A percentile compares a stretch with the other conserved stretches of the same genome.
Evolutionary conservation across 2,329 filamentous ascomycete species (phyloP).

Genomic region (Ascochyta koolunga): DNA sequence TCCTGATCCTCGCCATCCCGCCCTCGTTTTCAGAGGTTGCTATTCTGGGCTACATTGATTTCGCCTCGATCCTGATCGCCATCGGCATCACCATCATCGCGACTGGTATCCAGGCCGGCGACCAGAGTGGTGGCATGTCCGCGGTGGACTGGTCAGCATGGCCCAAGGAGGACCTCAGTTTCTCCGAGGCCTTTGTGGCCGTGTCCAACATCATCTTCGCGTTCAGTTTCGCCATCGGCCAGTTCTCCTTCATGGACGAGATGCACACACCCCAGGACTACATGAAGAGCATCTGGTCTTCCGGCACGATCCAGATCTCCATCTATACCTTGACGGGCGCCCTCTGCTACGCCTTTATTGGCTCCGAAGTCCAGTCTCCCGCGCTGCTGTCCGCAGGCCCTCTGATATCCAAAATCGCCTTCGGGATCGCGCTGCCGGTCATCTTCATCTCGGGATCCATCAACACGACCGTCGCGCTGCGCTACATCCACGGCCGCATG

Average conservation of each 20-base stretch:
- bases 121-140: constrained; percentile 14
- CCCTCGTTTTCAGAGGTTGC: constrained; percentile 21
- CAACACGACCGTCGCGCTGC: constrained; percentile 23
- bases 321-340: constrained; percentile 23
- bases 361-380: constrained; percentile 10
- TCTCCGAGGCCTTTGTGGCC: constrained; percentile 20
- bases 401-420: constrained; percentile 17
- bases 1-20: constrained; percentile 21
- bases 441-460: constrained; percentile 21
- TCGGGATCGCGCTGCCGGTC: constrained; percentile 18
- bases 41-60: constrained; percentile 21
- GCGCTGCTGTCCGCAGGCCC: constrained; percentile 17
- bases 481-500: constrained; percentile 24
- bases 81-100: constrained; percentile 24
- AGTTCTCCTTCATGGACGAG: constrained; percentile 22
- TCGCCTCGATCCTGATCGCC: constrained; percentile 20
- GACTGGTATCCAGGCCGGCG: constrained; percentile 16
- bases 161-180: constrained; percentile 17
- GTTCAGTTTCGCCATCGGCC: constrained; percentile 21
- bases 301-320: constrained; percentile 17
- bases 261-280: constrained; percentile 20
- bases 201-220: constrained; percentile 23
- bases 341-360: constrained; percentile 21
- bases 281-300: constrained; percentile 22
- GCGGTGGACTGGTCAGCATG: constrained; percentile 21